These are phyloP conservation scores for Moesziomyces sp. DNA, from an alignment of 1,284 basidiomycete species.

Conservation along the genomic window DNA sequence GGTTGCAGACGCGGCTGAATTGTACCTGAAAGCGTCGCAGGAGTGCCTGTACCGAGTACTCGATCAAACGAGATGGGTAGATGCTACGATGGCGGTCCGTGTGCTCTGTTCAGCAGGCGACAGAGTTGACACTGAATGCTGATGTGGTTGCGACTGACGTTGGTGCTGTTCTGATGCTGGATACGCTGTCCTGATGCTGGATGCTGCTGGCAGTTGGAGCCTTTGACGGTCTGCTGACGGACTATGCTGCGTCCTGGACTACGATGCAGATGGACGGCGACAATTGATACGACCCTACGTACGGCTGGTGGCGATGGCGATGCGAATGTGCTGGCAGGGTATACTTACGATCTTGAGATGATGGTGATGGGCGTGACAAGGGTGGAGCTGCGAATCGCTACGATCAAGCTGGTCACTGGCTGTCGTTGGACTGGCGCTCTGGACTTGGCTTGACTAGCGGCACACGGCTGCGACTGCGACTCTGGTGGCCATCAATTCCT, in stretches of 20 bases:
- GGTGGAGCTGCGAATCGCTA: slow-evolving; percentile 21
- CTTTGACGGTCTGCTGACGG: neutral
- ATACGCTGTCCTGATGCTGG: neutral
- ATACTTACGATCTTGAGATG: slow-evolving; percentile 53
- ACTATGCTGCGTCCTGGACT: neutral
- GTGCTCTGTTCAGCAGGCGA: too few relatives aligned
- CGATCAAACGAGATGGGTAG: too few relatives aligned
- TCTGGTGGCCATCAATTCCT: neutral
- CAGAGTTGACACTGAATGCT: too few relatives aligned
- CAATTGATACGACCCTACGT: slow-evolving; percentile 2
- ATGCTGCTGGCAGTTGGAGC: neutral
- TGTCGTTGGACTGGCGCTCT: neutral
- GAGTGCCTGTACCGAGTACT: too few relatives aligned
- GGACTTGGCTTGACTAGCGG: slow-evolving; percentile 3
- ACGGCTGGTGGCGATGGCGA: slow-evolving; percentile 11
- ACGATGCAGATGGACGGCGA: slow-evolving; percentile 11
- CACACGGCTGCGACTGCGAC: neutral
- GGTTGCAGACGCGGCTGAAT: too few relatives aligned
- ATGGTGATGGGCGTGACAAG: slow-evolving; percentile 45
- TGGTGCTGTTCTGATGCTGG: neutral
- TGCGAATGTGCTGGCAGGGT: slow-evolving; percentile 3
- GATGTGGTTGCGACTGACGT: neutral
- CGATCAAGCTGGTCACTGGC: slow-evolving; percentile 9
- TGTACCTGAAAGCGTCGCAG: too few relatives aligned
- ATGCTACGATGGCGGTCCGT: too few relatives aligned